Evolutionary conservation across 257 asterid genomes (phyloP), one percentile per base, ranked within the genome.

Genomic region (Primulina tabacum): DNA sequence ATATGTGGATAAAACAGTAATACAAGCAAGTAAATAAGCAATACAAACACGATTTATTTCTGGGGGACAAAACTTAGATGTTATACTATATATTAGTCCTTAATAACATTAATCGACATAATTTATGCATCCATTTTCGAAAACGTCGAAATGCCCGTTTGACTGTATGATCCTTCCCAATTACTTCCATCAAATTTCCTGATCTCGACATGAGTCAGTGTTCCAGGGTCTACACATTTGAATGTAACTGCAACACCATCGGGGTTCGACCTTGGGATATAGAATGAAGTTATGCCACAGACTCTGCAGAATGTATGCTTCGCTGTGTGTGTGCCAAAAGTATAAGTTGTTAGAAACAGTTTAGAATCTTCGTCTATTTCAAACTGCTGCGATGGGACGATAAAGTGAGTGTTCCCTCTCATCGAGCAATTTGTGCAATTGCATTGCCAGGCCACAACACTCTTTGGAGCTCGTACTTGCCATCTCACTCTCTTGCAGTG

Each of bases 261-360:
- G 0, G 97, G 97, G 67, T 88, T 92, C 11, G 97, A 85, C 70
- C 95, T 82, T 10, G 98, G 93, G 73, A 83, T 71, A 76, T 88
- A 92, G 79, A 88, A 92, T 40, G 98, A 90, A 12, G 96, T 85
- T 62, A 92, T 87, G 68, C 97, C 98, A 75, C 98, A 92, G 26
- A 87, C 76, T 73, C 76, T 90, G 88, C 97, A 92, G 82, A 92
- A 92, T 9, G 68, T 85, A 81, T 92, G 97, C 62, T 90, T 90
- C 4, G 96, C 93, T 0, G 82, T 85, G 75, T 88, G 98, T 7
- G 97, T 90, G 59, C 93, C 96, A 2, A 85, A 90, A 5, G 97
- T 87, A 62, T 92, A 92, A 0, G 95, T 90, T 2, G 95, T 85
- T 0, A 87, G 77, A 81, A 77, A 92, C 75, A 83, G 80, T 59